phyloP scores from a whole-genome alignment of 176 grass and related monocot species.

The Hsuehochloa calcarea region DNA sequence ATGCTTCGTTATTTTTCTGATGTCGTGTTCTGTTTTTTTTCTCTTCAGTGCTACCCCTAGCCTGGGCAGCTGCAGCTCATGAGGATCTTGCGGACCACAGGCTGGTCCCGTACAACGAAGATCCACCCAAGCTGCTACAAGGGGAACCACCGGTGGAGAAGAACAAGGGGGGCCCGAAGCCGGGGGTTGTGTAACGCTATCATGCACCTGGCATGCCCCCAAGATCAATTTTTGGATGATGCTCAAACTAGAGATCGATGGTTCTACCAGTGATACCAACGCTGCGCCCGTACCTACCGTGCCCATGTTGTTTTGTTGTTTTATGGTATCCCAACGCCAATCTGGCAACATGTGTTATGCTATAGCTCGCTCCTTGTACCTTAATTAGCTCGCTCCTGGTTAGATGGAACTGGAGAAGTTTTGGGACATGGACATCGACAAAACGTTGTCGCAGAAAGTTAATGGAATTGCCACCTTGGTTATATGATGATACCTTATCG shows the following conservation, averaged over 20 bases:
- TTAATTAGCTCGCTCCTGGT: background rate
- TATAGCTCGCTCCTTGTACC: background rate
- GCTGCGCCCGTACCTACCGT: no score
- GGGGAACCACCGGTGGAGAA: no score
- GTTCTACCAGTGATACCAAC: background rate
- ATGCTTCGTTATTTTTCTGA: no score
- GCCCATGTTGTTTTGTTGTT: no score
- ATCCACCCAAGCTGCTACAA: no score
- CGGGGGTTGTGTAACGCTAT: background rate
- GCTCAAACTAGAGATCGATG: background rate
- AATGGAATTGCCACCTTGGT: background rate
- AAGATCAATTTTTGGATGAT: background rate
- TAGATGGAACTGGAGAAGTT: background rate
- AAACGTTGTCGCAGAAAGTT: background rate
- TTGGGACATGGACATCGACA: background rate
- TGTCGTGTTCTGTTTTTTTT: no score
- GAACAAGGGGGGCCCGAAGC: background rate
- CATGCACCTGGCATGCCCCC: background rate
- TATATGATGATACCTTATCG: background rate
- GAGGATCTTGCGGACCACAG: no score
- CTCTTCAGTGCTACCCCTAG: no score
- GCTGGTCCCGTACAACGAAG: no score
- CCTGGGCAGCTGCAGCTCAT: no score
- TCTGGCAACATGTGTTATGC: background rate
- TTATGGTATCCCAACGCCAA: no score